phyloP scores from a whole-genome alignment of 495 filamentous ascomycete genomes.

The Aspergillus homomorphus region DNA sequence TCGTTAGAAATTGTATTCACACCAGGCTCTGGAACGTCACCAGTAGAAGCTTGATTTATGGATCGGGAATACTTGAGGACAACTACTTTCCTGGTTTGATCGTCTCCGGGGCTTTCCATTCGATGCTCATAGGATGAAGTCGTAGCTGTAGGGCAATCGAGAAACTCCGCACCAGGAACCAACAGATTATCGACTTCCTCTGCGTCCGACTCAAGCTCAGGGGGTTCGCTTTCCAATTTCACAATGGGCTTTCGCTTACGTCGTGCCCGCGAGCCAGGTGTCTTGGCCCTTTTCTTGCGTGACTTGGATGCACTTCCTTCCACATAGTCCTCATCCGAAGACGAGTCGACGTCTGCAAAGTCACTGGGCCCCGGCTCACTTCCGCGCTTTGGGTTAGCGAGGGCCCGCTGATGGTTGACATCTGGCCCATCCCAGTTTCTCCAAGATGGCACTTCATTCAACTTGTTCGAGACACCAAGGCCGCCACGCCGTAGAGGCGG shows the following conservation, averaged over 20 bases:
- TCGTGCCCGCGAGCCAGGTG: neutral
- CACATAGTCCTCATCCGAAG: constrained; percentile 26
- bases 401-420: neutral
- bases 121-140: neutral
- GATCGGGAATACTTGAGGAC: neutral
- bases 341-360: constrained; percentile 15
- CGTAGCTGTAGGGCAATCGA: constrained; percentile 17
- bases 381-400: neutral
- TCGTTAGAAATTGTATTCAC: neutral
- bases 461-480: constrained; percentile 8
- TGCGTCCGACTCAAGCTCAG: constrained; percentile 9
- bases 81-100: neutral
- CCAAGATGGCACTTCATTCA: neutral
- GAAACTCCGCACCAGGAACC: constrained; percentile 18
- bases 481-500: constrained; percentile 38
- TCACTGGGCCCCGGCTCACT: constrained; percentile 3
- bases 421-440: constrained; percentile 3
- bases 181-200: constrained; percentile 11
- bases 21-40: neutral
- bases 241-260: neutral
- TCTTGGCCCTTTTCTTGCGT: neutral
- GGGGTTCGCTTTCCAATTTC: neutral
- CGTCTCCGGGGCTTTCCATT: neutral
- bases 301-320: constrained; percentile 8
- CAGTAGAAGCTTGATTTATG: neutral